Percentiles rank a stretch among this genome's conserved stretches.
Evolutionary conservation across 805 yeast genomes (phyloP).

Genomic region (Ogataea polymorpha): DNA sequence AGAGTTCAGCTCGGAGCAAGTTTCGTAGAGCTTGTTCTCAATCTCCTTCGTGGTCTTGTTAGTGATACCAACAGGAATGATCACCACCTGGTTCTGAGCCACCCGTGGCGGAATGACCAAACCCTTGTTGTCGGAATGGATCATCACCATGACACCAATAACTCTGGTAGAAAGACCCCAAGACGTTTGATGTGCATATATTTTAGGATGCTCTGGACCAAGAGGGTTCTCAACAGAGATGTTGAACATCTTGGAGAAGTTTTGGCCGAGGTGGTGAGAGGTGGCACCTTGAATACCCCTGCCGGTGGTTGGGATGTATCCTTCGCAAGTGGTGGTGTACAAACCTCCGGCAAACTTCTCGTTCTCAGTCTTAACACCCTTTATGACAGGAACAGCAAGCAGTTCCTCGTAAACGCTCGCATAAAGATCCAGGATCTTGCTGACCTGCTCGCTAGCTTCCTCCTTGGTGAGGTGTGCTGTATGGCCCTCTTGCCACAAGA

Average conservation of each 20-base stretch:
- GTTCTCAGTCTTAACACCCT: constrained; percentile 93
- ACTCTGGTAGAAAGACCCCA: constrained; percentile 99
- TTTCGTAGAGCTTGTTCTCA: constrained; percentile 63
- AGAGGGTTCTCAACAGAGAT: constrained; percentile 94
- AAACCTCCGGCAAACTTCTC: constrained; percentile 98
- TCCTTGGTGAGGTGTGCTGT: constrained; percentile 88
- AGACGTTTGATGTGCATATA: constrained; percentile 92
- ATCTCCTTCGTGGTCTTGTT: constrained; percentile 77
- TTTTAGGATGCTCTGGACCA: constrained; percentile 79
- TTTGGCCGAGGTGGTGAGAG: constrained; percentile 95
- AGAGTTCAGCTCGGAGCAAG: constrained; percentile 67
- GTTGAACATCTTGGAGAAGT: constrained; percentile 98
- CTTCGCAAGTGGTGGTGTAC: constrained; percentile 94
- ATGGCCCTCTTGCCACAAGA: constrained; percentile 99
- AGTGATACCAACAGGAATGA: constrained; percentile 94
- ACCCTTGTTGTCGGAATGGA: constrained; percentile 98
- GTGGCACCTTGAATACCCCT: constrained; percentile 99
- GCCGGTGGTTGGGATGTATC: constrained; percentile 96
- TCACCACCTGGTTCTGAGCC: constrained; percentile 86
- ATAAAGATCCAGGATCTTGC: constrained; percentile 82
- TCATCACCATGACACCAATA: constrained; percentile 99
- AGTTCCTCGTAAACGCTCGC: constrained; percentile 82
- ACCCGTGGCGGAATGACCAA: constrained; percentile 97
- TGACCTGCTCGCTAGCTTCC: constrained; percentile 80
- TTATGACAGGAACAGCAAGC: constrained; percentile 95